These are phyloP conservation scores for Sungouiozyma intestinalis DNA, from an alignment of 805 yeast species.

Conservation along the genomic window DNA sequence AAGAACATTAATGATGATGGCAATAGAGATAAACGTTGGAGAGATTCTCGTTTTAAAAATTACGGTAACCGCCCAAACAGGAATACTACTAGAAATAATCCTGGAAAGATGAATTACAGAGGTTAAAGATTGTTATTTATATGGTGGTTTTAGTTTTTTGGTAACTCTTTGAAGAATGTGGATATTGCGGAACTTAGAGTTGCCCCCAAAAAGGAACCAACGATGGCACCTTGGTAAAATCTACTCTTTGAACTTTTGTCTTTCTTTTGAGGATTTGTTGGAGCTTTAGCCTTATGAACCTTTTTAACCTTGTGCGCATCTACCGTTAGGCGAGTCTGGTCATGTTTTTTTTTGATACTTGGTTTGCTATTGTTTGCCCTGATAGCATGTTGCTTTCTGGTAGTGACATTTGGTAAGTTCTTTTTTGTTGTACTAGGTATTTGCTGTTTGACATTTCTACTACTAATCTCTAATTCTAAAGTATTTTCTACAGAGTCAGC, in stretches of 20 bases:
- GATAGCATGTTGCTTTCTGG: too few relatives aligned
- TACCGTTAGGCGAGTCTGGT: background rate
- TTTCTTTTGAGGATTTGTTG: background rate
- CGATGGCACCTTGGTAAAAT: conserved; percentile 20
- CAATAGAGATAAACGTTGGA: conserved; percentile 3
- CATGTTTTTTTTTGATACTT: background rate
- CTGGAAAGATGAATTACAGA: conserved; percentile 1
- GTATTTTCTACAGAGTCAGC: background rate
- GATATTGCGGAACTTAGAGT: conserved; percentile 15
- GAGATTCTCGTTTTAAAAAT: conserved; percentile 1
- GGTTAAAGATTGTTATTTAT: conserved; percentile 1
- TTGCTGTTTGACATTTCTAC: background rate
- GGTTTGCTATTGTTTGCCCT: background rate
- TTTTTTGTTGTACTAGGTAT: background rate
- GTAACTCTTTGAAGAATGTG: conserved; percentile 4
- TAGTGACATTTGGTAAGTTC: background rate
- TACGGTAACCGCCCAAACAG: conserved; percentile 10
- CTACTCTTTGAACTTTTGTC: background rate
- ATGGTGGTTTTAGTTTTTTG: background rate
- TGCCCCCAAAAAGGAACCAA: conserved; percentile 26
- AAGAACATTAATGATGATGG: conserved; percentile 9
- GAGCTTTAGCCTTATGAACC: background rate
- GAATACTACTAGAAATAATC: conserved; percentile 1
- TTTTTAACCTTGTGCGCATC: background rate
- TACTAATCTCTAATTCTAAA: background rate